A percentile compares a stretch with the other conserved stretches of the same genome.
Evolutionary conservation across 2,329 filamentous ascomycete species (phyloP).

Genomic region (Colletotrichum liriopes): DNA sequence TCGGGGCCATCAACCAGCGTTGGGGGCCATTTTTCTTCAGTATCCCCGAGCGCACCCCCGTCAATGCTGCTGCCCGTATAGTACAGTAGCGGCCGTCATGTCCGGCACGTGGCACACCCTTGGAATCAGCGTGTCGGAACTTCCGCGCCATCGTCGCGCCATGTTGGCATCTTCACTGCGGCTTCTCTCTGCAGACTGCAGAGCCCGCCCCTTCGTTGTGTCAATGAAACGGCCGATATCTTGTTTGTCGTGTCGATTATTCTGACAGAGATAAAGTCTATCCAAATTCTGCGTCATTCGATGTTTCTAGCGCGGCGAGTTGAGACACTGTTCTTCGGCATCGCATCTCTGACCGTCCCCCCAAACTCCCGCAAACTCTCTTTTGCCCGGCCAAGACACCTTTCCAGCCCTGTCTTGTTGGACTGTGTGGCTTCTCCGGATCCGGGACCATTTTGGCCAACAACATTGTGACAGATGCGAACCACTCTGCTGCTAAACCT

Average conservation of each 20-base stretch:
- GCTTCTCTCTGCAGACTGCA: neutral
- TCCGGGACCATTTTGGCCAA: neutral
- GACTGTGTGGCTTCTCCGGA: neutral
- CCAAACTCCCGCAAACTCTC: conserved; percentile 20
- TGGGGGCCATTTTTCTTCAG: conserved; percentile 16
- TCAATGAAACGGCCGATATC: neutral
- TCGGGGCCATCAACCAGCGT: neutral
- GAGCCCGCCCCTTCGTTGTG: neutral
- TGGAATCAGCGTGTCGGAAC: neutral
- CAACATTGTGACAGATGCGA: neutral
- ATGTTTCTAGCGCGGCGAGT: conserved; percentile 26
- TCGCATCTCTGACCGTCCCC: conserved; percentile 4
- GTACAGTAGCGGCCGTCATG: neutral
- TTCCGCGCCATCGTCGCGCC: neutral
- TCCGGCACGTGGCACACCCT: conserved; percentile 20
- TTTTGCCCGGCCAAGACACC: neutral
- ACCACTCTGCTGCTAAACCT: neutral
- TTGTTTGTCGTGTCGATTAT: conserved; percentile 10
- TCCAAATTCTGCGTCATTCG: conserved; percentile 9
- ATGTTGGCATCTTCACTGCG: neutral
- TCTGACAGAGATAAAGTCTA: conserved; percentile 28
- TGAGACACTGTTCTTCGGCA: conserved; percentile 29
- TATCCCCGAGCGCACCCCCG: neutral
- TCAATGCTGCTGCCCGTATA: neutral
- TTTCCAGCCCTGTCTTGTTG: neutral